Base-by-base conservation (phyloP, 129 eudicot species). In the Flaveria brownii region DNA sequence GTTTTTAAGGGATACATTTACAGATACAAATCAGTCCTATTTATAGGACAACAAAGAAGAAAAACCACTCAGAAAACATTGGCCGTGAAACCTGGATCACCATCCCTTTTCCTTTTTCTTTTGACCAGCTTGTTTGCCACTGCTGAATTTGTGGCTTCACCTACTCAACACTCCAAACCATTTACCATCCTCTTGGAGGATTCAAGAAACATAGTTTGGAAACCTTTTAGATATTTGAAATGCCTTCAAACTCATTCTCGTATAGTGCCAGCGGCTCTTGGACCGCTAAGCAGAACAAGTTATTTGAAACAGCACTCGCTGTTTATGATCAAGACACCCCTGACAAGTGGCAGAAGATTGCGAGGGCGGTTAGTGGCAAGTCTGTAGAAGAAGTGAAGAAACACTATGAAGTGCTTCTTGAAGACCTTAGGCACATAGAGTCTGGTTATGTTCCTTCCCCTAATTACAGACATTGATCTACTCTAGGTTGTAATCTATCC, bases 331-430 rank as follows among this genome's bases (percentile, higher is more conserved):
- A 74, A 64, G 92, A 87, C 81, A 87, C 92, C 41, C 92, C 90
- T 13, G 97, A 91, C 73, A 78, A 87, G 13, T 91, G 97, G 97
- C 88, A 81, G 63, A 87, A 85, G 42, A 77, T 88, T 72, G 97
- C 95, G 15, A 82, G 71, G 66, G 86, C 85, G 0, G 96, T 91
- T 5, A 96, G 86, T 74, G 82, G 86, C 13, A 91, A 91, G 79
- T 87, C 97, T 20, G 84, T 76, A 10, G 90, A 91, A 70, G 87
- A 91, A 83, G 97, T 91, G 68, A 91, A 88, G 79, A 75, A 82
- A 78, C 97, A 87, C 82, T 91, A 91, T 62, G 86, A 85, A 55
- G 51, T 85, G 73, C 96, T 91, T 41, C 54, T 88, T 1, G 84
- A 89, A 78, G 97, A 91, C 68, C 81, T 89, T 71, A 80, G 68